Percentiles rank a stretch among this genome's conserved stretches.
These are phyloP conservation scores for Leucosporidium creatinivorum DNA, from an alignment of 768 basidiomycete genomes.

Conservation along the genomic window DNA sequence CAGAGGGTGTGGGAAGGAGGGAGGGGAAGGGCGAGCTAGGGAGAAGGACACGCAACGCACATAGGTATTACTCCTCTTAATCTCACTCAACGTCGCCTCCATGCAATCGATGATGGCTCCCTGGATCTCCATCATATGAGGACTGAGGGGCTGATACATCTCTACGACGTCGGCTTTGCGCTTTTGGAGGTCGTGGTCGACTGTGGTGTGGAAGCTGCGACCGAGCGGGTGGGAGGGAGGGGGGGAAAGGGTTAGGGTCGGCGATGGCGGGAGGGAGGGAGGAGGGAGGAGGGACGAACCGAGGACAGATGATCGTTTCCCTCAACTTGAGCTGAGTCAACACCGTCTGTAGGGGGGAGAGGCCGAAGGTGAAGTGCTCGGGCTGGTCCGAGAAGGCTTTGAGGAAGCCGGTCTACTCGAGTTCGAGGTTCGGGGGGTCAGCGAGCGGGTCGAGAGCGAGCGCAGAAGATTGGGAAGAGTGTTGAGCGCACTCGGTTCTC, in stretches of 20 bases:
- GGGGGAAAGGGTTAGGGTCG: too few species aligned
- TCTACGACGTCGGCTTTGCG: constrained; percentile 87
- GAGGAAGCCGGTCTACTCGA: constrained; percentile 62
- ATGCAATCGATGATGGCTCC: constrained; percentile 88
- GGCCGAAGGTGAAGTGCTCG: constrained; percentile 83
- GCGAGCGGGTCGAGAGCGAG: background rate
- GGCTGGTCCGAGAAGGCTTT: constrained; percentile 98
- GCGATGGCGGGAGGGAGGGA: background rate
- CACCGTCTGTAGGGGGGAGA: constrained; percentile 83
- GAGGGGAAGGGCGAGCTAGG: background rate
- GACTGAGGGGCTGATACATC: constrained; percentile 74
- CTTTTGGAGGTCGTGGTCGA: constrained; percentile 72
- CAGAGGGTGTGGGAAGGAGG: background rate
- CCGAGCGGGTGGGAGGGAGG: background rate
- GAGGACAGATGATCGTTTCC: constrained; percentile 83
- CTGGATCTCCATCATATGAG: constrained; percentile 86
- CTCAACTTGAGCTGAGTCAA: constrained; percentile 87
- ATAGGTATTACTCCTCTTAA: constrained; percentile 76
- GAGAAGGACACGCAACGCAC: constrained; percentile 44
- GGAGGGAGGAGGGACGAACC: constrained; percentile 49
- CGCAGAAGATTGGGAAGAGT: background rate
- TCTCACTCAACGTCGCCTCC: constrained; percentile 75
- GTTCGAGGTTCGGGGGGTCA: background rate
- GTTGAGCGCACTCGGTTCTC: constrained; percentile 60
- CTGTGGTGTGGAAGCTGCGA: constrained; percentile 78